These are phyloP conservation scores for Candida sp. DNA, from an alignment of 1,139 yeast genomes.

Conservation along the genomic window DNA sequence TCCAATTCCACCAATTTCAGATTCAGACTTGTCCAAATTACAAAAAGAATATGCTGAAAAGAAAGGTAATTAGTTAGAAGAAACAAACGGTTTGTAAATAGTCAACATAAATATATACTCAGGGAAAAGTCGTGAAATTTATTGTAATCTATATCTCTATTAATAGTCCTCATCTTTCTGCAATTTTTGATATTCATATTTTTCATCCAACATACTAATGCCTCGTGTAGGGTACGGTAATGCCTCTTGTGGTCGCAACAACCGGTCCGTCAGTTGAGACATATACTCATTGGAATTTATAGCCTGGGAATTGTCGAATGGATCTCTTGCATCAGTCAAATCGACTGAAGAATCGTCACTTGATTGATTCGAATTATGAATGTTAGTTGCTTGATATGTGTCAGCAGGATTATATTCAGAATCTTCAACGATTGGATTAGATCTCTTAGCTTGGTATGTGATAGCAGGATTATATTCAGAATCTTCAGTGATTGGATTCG, in stretches of 20 bases:
- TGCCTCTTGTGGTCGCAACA: not conserved
- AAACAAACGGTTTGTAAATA: slow-evolving; percentile 2
- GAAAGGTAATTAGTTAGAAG: slow-evolving; percentile 13
- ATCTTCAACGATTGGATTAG: not conserved
- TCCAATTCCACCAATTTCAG: slow-evolving; percentile 90
- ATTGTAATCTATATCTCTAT: slow-evolving; percentile 11
- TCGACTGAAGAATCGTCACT: not conserved
- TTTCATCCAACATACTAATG: slow-evolving; percentile 1
- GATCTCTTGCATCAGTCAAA: not conserved
- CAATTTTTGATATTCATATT: not conserved
- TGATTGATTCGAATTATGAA: not conserved
- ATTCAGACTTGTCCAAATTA: slow-evolving; percentile 69
- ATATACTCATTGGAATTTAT: not conserved
- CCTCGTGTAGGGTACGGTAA: slow-evolving; percentile 1
- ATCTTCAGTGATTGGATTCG: not conserved
- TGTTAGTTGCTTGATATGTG: not conserved
- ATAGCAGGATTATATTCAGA: not conserved
- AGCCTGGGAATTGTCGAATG: not conserved
- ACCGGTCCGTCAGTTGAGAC: not conserved
- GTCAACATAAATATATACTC: not conserved
- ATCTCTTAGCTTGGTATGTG: not conserved
- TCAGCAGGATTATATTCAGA: not conserved
- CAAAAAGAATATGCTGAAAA: slow-evolving; percentile 62
- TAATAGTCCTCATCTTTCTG: not conserved
- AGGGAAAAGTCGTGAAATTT: slow-evolving; percentile 2